These are phyloP conservation scores for Cerrena zonata DNA, from an alignment of 1,284 basidiomycete species.

Conservation along the genomic window DNA sequence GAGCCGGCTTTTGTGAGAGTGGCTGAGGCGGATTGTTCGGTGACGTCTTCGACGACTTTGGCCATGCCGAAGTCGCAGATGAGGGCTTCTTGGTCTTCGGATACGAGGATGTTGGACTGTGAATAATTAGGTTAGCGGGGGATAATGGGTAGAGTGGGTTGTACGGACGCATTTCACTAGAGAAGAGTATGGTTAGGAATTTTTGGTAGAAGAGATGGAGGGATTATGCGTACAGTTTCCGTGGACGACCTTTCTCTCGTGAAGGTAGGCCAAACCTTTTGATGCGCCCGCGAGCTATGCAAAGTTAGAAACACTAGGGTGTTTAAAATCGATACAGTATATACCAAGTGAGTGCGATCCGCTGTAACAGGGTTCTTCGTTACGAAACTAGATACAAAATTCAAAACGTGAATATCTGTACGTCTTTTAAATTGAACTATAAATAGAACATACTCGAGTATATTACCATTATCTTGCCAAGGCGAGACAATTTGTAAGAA, in stretches of 20 bases:
- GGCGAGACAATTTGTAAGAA: slow-evolving; percentile 40
- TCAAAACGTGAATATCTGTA: not conserved
- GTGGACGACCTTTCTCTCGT: slow-evolving; percentile 43
- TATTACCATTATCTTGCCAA: slow-evolving; percentile 36
- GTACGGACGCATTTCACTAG: slow-evolving; percentile 56
- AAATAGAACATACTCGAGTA: slow-evolving; percentile 3
- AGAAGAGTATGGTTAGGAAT: not conserved
- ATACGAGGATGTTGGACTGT: slow-evolving; percentile 53
- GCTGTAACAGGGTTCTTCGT: slow-evolving; percentile 27
- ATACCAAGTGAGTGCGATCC: slow-evolving; percentile 39
- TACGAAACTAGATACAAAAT: slow-evolving; percentile 3
- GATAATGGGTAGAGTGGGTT: no score
- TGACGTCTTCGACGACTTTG: slow-evolving; percentile 50
- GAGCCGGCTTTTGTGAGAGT: slow-evolving; percentile 40
- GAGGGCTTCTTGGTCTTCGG: slow-evolving; percentile 37
- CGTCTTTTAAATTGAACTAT: no score
- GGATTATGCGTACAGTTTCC: slow-evolving; percentile 43
- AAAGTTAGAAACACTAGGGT: not conserved
- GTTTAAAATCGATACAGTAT: slow-evolving; percentile 11
- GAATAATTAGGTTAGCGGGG: not conserved
- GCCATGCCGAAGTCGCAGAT: slow-evolving; percentile 60
- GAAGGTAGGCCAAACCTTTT: slow-evolving; percentile 48
- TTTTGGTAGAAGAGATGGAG: not conserved
- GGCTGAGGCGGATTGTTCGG: slow-evolving; percentile 37
- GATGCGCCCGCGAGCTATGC: slow-evolving; percentile 43